Evolutionary conservation across 208 protist genomes (phyloP).

Genomic region (Herpetomonas samuelpessoai): DNA sequence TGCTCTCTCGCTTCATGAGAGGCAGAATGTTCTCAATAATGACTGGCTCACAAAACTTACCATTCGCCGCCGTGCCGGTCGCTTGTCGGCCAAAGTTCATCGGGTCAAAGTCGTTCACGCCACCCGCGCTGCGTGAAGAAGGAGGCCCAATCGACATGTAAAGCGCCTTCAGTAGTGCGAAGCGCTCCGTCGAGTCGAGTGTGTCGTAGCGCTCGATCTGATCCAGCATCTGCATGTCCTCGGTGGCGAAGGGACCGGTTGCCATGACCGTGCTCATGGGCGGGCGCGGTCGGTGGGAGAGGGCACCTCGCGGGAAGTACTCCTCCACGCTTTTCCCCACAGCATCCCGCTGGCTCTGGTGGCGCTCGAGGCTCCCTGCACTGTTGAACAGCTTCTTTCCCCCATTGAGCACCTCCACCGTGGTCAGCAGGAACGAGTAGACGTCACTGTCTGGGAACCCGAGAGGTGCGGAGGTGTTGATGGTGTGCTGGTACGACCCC

Average conservation of each 20-base stretch:
- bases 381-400: conserved; percentile 28
- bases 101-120: background rate
- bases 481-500: background rate
- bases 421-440: conserved; percentile 49
- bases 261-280: conserved; percentile 21
- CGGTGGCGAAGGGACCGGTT: conserved; percentile 42
- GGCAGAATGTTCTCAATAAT: conserved; percentile 38
- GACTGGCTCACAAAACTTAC: conserved; percentile 31
- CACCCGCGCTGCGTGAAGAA: background rate
- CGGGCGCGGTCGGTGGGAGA: conserved; percentile 21
- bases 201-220: conserved; percentile 32
- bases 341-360: conserved; percentile 18
- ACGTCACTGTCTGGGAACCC: conserved; percentile 52
- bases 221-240: conserved; percentile 29
- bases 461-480: conserved; percentile 11
- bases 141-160: conserved; percentile 28
- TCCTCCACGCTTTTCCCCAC: conserved; percentile 23
- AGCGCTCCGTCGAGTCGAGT: conserved; percentile 28
- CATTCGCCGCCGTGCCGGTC: background rate
- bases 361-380: conserved; percentile 17
- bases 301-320: conserved; percentile 32
- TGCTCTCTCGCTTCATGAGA: conserved; percentile 42
- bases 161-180: conserved; percentile 33
- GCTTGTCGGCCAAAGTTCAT: background rate
- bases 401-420: conserved; percentile 32